Conservation (phyloP, 2,329 filamentous ascomycete genomes). For the Verticillium longisporum region DNA sequence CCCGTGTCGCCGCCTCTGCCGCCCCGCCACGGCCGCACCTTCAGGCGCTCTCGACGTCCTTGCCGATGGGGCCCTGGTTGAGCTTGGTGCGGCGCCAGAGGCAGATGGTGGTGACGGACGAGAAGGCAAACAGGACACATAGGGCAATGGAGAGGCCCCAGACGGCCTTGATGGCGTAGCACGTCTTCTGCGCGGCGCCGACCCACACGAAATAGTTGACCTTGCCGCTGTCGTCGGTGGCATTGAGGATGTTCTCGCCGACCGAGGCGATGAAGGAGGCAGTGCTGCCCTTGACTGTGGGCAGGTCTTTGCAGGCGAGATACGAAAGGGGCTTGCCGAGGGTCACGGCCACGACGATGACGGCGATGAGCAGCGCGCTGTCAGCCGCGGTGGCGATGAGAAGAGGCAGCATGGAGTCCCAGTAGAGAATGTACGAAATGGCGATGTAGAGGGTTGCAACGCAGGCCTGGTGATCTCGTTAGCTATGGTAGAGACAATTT, state of each 20-base stretch:
- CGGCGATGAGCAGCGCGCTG: conserved; percentile 62
- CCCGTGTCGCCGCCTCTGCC: conserved; percentile 13
- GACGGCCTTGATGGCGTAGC: conserved; percentile 77
- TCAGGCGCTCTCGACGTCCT: conserved; percentile 41
- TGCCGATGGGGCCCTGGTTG: conserved; percentile 22
- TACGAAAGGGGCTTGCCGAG: conserved; percentile 76
- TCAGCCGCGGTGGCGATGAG: conserved; percentile 63
- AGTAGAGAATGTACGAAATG: conserved; percentile 76
- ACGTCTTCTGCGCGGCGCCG: conserved; percentile 53
- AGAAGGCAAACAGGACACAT: conserved; percentile 64
- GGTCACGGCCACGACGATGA: conserved; percentile 69
- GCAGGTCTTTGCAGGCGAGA: conserved; percentile 59
- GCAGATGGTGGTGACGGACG: conserved; percentile 48
- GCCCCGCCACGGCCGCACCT: conserved; percentile 36
- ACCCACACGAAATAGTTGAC: conserved; percentile 40
- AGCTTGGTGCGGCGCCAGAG: conserved; percentile 56
- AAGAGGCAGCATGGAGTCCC: conserved; percentile 69
- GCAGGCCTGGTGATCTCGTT: conserved; percentile 50
- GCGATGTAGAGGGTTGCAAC: conserved; percentile 73
- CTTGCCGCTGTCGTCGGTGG: conserved; percentile 16
- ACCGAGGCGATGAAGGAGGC: conserved; percentile 37
- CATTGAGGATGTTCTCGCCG: conserved; percentile 30
- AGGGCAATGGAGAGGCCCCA: conserved; percentile 82
- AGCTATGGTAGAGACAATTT: not conserved
- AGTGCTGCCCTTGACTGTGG: conserved; percentile 29